Base-by-base conservation (phyloP, 805 yeast genomes). In the Suhomyces pyralidae region DNA sequence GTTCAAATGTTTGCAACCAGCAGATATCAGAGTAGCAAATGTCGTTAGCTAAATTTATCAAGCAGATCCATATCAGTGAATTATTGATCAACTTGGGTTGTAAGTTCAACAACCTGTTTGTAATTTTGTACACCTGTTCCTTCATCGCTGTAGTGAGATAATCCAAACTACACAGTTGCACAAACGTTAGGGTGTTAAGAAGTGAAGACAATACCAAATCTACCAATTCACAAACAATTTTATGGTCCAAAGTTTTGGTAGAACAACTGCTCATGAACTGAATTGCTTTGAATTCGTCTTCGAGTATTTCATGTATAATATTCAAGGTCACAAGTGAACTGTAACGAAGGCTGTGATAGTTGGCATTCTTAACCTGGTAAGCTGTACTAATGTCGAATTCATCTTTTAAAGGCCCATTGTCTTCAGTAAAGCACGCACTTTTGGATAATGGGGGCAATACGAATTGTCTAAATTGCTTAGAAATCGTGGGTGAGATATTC, bases 381-480 rank as follows among this genome's bases (percentile, higher is more conserved):
- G 9, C 40, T 22, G 32, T 38, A 45, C 53, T 49, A 7, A 50
- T 26, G 3, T 46, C 51, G 25, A 53, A 50, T 7, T 36, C 50
- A 15, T 55, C 61, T n/a, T 25, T 25, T 14, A 15, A 14, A 2
- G 32, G 26, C 17, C 40, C 24, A 17, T 30, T n/a, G 5, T 45
- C 48, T 6, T 48, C 53, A 10, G 54, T 42, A 8, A 64, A 61
- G 49, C 53, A 54, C 38, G 56, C 59, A 10, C 70, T 62, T 48
- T 67, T 69, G 8, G 75, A 58, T 7, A 71, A 40, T 2, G 77
- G 76, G 3, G 76, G 73, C 26, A 65, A 46, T 7, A 52, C 48
- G 25, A 65, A 61, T 9, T 47, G 52, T 2, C 51, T 48, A 50
- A 62, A 67, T 15, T 56, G 56, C 17, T 49, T 40, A 7, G 47